A percentile compares a stretch with the other conserved stretches of the same genome.
phyloP scores from a whole-genome alignment of 2,329 filamentous ascomycete species.

The Macroventuria anomochaeta region DNA sequence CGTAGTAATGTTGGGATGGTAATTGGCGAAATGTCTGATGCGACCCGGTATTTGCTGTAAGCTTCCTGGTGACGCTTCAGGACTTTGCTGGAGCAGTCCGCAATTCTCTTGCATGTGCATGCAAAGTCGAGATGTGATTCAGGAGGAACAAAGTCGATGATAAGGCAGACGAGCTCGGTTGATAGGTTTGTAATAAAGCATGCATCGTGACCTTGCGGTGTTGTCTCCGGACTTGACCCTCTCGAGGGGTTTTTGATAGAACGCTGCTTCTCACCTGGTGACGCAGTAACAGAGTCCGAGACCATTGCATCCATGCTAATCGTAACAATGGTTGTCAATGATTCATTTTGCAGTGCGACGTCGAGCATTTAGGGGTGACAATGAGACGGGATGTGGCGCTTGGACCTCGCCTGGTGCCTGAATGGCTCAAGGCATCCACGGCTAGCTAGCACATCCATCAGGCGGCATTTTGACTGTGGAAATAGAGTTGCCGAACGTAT shows the following conservation, averaged over 20 bases:
- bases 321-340: background rate
- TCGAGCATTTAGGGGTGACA: background rate
- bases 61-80: slow-evolving; percentile 20
- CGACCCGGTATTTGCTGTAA: slow-evolving; percentile 15
- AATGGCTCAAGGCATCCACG: slow-evolving; percentile 7
- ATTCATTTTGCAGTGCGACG: background rate
- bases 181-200: slow-evolving; percentile 6
- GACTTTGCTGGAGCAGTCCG: slow-evolving; percentile 4
- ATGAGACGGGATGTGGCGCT: background rate
- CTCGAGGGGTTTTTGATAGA: background rate
- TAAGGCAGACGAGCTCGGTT: slow-evolving; percentile 13
- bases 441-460: background rate
- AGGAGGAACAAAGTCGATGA: slow-evolving; percentile 15
- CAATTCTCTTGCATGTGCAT: slow-evolving; percentile 16
- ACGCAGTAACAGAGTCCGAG: background rate
- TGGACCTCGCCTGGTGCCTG: slow-evolving; percentile 5
- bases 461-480: background rate
- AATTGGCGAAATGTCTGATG: slow-evolving; percentile 18
- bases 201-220: background rate
- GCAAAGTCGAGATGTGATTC: slow-evolving; percentile 20
- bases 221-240: background rate
- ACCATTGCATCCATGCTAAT: background rate
- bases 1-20: slow-evolving; percentile 20
- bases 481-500: background rate
- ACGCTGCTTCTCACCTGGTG: background rate